Evolutionary conservation across 306 rosid species (phyloP).

Genomic region (Spatholobus suberectus): DNA sequence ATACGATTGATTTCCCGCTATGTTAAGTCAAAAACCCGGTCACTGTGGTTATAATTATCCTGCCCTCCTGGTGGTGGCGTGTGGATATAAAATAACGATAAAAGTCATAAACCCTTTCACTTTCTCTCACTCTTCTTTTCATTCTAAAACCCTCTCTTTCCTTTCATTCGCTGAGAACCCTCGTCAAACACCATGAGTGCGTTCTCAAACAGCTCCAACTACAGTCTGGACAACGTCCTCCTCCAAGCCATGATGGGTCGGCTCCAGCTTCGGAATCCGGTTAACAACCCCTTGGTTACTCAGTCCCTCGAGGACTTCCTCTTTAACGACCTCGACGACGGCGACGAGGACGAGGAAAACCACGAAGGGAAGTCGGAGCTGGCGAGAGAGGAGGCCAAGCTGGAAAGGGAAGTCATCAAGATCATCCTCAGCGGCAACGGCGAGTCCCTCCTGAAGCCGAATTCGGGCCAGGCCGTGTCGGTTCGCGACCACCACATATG

Average conservation of each 20-base stretch:
- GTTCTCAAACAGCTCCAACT: constrained; percentile 36
- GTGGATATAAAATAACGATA: too few relatives aligned
- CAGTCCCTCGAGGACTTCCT: constrained; percentile 84
- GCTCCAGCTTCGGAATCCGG: constrained; percentile 52
- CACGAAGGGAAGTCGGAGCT: background rate
- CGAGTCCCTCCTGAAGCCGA: constrained; percentile 75
- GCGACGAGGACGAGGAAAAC: constrained; percentile 31
- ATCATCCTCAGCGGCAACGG: constrained; percentile 59
- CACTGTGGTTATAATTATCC: too few relatives aligned
- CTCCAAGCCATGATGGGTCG: constrained; percentile 70
- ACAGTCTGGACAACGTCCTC: constrained; percentile 61
- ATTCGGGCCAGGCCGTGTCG: constrained; percentile 86
- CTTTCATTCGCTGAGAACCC: background rate
- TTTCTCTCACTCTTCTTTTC: too few relatives aligned
- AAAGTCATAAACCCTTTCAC: too few relatives aligned
- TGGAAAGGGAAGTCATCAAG: constrained; percentile 76
- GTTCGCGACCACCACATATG: constrained; percentile 81
- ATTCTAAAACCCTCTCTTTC: background rate
- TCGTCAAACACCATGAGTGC: constrained; percentile 53
- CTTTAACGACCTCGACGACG: constrained; percentile 16
- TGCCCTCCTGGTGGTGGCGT: too few relatives aligned
- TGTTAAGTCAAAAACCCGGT: too few relatives aligned
- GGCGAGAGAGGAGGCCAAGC: constrained; percentile 40
- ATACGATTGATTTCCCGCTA: too few relatives aligned
- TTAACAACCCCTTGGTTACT: constrained; percentile 52